Conservation (phyloP, 805 yeast genomes). For the Starmerella floricola region DNA sequence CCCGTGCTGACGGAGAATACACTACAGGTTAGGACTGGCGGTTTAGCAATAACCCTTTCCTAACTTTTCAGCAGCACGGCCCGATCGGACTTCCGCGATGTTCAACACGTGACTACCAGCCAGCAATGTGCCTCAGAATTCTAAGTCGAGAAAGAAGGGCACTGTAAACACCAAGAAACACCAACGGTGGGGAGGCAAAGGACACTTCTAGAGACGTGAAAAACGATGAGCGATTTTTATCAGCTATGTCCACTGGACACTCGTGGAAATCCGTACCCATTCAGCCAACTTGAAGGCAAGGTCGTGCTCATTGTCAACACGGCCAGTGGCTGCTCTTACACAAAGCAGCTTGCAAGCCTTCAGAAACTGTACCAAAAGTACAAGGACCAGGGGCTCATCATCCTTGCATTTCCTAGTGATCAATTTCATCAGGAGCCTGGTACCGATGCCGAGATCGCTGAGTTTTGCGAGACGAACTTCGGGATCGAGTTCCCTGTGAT, state of each 20-base stretch:
- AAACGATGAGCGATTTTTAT: conserved; percentile 37
- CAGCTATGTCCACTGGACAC: conserved; percentile 52
- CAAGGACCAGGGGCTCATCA: conserved; percentile 47
- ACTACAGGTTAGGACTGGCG: no score
- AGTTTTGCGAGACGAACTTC: conserved; percentile 65
- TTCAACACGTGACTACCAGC: no score
- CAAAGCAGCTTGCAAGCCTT: conserved; percentile 64
- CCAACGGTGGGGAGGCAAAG: no score
- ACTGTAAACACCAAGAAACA: no score
- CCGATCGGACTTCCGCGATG: neutral
- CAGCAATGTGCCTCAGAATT: no score
- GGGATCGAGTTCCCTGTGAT: conserved; percentile 87
- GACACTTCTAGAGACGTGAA: no score
- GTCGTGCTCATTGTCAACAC: conserved; percentile 77
- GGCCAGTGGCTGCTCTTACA: conserved; percentile 73
- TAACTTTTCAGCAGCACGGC: neutral
- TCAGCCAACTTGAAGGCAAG: conserved; percentile 56
- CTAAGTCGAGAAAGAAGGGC: no score
- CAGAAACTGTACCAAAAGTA: conserved; percentile 58
- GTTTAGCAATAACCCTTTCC: no score
- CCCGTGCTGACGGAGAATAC: no score
- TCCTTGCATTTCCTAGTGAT: conserved; percentile 83
- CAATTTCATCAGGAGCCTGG: conserved; percentile 76
- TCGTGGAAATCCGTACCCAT: conserved; percentile 47
- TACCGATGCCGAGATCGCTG: conserved; percentile 51